phyloP scores from a whole-genome alignment of 805 yeast species.

The Candida dendrica region DNA sequence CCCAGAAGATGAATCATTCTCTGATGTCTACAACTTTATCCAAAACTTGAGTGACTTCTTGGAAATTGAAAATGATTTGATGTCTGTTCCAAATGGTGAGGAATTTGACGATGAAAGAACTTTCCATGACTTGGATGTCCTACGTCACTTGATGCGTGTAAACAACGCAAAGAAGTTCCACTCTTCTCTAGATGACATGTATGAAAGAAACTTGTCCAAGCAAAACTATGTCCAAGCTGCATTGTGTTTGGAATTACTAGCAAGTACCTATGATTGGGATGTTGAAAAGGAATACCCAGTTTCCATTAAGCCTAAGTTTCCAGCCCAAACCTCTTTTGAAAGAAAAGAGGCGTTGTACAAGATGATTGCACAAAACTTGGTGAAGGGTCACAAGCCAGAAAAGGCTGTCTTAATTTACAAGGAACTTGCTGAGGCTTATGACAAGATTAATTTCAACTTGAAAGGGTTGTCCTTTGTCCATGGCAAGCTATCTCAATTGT shows the following conservation, averaged over 20 bases:
- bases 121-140: constrained; percentile 67
- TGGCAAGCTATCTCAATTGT: constrained; percentile 59
- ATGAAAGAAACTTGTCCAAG: constrained; percentile 52
- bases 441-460: constrained; percentile 65
- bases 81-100: constrained; percentile 68
- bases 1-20: constrained; percentile 56
- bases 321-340: constrained; percentile 75
- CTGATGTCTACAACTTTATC: constrained; percentile 41
- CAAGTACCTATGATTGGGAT: constrained; percentile 71
- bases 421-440: constrained; percentile 71
- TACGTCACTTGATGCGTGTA: constrained; percentile 70
- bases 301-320: constrained; percentile 60
- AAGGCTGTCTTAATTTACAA: constrained; percentile 74
- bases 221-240: constrained; percentile 77
- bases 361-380: constrained; percentile 61
- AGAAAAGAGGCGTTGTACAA: constrained; percentile 69
- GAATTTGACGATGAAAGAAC: constrained; percentile 86
- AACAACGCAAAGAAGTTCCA: constrained; percentile 75
- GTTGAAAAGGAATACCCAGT: constrained; percentile 48
- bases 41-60: constrained; percentile 54
- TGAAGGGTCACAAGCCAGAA: constrained; percentile 67
- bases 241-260: constrained; percentile 67
- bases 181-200: constrained; percentile 71
- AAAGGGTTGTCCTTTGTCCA: constrained; percentile 68
- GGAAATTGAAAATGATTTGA: constrained; percentile 56